phyloP scores from a whole-genome alignment of 371 early-diverging fungal genomes.

The Rhizopus arrhizus region DNA sequence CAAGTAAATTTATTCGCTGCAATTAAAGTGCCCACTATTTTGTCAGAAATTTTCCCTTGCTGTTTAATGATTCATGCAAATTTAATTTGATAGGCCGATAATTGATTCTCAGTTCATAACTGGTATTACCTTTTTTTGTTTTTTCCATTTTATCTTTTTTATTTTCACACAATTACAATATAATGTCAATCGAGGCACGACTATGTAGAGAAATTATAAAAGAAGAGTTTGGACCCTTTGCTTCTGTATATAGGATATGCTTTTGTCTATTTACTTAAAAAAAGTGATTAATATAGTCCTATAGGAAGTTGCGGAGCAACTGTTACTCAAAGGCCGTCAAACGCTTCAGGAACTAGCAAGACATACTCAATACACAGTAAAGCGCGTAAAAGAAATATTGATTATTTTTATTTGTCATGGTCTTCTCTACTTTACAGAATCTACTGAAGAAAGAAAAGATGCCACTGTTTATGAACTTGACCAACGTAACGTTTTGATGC shows the following conservation, averaged over 20 bases:
- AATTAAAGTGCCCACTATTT: no score
- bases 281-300: constrained; percentile 49
- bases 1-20: no score
- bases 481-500: constrained; percentile 55
- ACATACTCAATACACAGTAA: constrained; percentile 34
- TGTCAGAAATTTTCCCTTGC: no score
- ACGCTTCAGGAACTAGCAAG: constrained; percentile 39
- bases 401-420: constrained; percentile 50
- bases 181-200: constrained; percentile 46
- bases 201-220: constrained; percentile 50
- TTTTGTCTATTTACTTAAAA: no score
- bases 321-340: constrained; percentile 49
- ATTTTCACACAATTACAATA: no score
- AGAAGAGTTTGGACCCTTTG: constrained; percentile 52
- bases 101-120: no score
- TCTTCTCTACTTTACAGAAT: constrained; percentile 47
- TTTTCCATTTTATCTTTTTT: no score
- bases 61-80: no score
- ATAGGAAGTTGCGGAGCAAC: constrained; percentile 50
- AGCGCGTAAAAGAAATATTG: constrained; percentile 43
- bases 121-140: no score
- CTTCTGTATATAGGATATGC: constrained; percentile 29
- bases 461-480: constrained; percentile 71
- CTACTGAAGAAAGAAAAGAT: constrained; percentile 56
- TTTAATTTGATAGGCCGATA: no score